These are phyloP conservation scores for Suillus bovinus DNA, from an alignment of 768 basidiomycete species.

Conservation along the genomic window DNA sequence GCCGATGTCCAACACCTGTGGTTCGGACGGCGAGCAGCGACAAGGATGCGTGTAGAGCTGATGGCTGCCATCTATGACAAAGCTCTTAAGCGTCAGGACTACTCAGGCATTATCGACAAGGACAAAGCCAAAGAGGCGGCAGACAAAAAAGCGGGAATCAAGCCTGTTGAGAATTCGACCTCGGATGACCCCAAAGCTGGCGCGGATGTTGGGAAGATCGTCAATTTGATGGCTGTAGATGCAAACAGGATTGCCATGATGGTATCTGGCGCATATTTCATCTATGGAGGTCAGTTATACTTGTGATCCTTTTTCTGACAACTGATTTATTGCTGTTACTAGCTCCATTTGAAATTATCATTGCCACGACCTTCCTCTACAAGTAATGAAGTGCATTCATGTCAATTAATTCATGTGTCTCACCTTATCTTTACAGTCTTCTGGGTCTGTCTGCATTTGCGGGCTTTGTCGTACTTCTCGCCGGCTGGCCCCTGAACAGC, in stretches of 20 bases:
- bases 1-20: conserved; percentile 77
- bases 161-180: conserved; percentile 26
- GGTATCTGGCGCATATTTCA: conserved; percentile 57
- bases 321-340: neutral
- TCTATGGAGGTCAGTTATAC: conserved; percentile 60
- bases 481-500: conserved; percentile 52
- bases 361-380: conserved; percentile 75
- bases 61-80: conserved; percentile 91
- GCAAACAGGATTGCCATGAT: conserved; percentile 61
- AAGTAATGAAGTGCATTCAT: conserved; percentile 42
- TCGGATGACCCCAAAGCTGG: conserved; percentile 62
- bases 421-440: conserved; percentile 39
- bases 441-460: conserved; percentile 73
- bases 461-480: conserved; percentile 50
- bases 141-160: conserved; percentile 20
- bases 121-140: conserved; percentile 33
- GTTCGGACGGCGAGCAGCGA: conserved; percentile 74
- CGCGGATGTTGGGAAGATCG: conserved; percentile 87
- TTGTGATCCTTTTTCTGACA: neutral
- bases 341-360: conserved; percentile 78
- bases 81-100: conserved; percentile 79
- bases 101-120: conserved; percentile 70
- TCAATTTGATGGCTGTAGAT: conserved; percentile 86
- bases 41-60: conserved; percentile 75
- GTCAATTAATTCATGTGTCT: neutral